A percentile compares a stretch with the other conserved stretches of the same genome.
Evolutionary conservation across 106 monocot genomes (phyloP).

Genomic region (Cymbidium sinense): DNA sequence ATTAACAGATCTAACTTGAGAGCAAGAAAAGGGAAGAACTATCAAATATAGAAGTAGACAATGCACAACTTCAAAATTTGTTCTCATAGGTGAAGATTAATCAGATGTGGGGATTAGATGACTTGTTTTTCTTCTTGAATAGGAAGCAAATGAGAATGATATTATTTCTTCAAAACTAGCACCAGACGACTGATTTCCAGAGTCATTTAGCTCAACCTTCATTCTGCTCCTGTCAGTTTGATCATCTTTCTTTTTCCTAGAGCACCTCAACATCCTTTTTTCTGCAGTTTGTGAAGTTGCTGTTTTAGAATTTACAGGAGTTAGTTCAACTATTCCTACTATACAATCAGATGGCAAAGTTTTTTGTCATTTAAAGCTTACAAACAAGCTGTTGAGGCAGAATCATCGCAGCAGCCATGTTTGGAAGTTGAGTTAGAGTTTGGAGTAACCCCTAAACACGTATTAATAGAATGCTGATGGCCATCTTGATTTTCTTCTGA

Average conservation of each 20-base stretch:
- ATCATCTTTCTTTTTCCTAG: not conserved
- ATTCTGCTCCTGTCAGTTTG: not conserved
- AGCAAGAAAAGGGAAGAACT: not conserved
- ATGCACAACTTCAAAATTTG: not conserved
- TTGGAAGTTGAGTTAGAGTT: not conserved
- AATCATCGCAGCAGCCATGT: not conserved
- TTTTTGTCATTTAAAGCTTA: not conserved
- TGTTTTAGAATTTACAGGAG: not conserved
- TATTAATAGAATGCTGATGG: not conserved
- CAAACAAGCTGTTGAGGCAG: not conserved
- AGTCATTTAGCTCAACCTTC: not conserved
- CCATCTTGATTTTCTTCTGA: conserved; percentile 1
- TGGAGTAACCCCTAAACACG: not conserved
- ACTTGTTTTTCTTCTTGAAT: not conserved
- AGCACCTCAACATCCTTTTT: not conserved
- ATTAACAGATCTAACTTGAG: not conserved
- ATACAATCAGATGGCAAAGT: not conserved
- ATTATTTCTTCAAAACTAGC: not conserved
- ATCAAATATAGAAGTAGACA: conserved; percentile 1
- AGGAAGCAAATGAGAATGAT: not conserved
- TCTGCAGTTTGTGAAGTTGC: not conserved
- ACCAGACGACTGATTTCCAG: not conserved
- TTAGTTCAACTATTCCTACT: not conserved
- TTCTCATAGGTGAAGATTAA: not conserved
- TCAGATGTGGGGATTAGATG: not conserved